These are phyloP conservation scores for Chamaecrista fasciculata DNA, from an alignment of 306 rosid genomes.

Conservation along the genomic window DNA sequence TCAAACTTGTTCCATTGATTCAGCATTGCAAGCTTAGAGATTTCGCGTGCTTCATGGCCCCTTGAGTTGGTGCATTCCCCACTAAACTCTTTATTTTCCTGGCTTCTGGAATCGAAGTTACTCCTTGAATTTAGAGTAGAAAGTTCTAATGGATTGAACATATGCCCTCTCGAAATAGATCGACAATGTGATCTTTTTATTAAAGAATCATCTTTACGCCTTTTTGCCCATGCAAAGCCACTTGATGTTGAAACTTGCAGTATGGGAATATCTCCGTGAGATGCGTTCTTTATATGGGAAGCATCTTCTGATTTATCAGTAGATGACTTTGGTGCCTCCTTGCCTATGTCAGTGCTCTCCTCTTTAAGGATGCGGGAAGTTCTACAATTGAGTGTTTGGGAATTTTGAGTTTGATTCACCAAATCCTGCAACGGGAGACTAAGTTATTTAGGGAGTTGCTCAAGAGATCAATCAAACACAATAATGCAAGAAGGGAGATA, in stretches of 20 bases:
- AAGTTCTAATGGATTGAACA: constrained; percentile 56
- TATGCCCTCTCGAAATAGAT: constrained; percentile 78
- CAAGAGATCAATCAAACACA: neutral
- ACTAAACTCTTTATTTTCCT: constrained; percentile 53
- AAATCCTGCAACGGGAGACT: constrained; percentile 55
- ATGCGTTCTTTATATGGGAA: constrained; percentile 65
- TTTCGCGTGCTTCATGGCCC: constrained; percentile 60
- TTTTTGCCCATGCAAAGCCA: constrained; percentile 97
- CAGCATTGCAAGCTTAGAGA: constrained; percentile 64
- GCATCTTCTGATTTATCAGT: constrained; percentile 60
- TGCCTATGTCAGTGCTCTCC: constrained; percentile 33
- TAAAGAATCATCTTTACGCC: constrained; percentile 68
- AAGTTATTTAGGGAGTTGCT: constrained; percentile 13
- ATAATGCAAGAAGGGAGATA: constrained; percentile 25
- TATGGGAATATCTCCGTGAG: constrained; percentile 85
- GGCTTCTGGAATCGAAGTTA: constrained; percentile 49
- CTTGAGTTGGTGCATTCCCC: constrained; percentile 48
- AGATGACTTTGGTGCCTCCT: constrained; percentile 51
- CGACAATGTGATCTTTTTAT: constrained; percentile 68
- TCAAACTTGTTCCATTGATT: constrained; percentile 92
- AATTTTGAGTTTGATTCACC: constrained; percentile 42
- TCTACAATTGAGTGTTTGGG: constrained; percentile 39
- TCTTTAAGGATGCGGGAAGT: constrained; percentile 45
- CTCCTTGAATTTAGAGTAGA: constrained; percentile 48
- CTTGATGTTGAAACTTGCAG: constrained; percentile 94